Base-by-base conservation (phyloP, 345 rosid species). In the Salix udensis region DNA sequence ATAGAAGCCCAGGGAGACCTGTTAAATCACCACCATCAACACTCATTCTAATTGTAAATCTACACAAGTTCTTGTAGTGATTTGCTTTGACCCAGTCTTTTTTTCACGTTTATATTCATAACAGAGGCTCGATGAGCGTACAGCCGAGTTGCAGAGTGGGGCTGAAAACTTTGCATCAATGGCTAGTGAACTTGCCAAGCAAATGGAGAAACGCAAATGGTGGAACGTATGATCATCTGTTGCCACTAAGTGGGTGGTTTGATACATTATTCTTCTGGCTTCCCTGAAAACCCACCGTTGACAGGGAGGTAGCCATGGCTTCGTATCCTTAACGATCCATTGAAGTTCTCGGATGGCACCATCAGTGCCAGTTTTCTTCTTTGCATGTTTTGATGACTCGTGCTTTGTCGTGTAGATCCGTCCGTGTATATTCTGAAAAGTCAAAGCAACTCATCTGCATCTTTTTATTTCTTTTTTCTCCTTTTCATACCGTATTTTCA, bases 171-270 rank as follows among this genome's bases (percentile, higher is more conserved):
- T 93, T 72, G 93, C 96, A 67, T 85, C 92, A 2, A 77, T 89
- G 88, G 97, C 96, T 48, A 72, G 72, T 12, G 94, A 95, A 79
- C 97, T 95, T 70, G 96, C 89, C 61, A 93, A 84, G 84, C 85
- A 79, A 77, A 95, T 93, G 98, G 97, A 93, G 81, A 88, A 88
- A 76, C 94, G 93, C 6, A 91, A 90, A 86, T 95, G 97, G 98
- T 95, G 97, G 96, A 83, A 89, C 39, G 67, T 90, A 74, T 89
- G 83, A 89, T 67, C 14, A 1, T 66, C 61, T 28, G 2, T 2
- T 36, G 9, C 55, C 55, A 15, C 18, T 7, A 61, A 15, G 30
- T 64, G 18, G 18, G 2, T 65, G 42, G 37, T 30, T 70, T 34
- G 62, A 70, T 76, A 31, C 69, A 62, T 36, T 64, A 34, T 50